These are phyloP conservation scores for Thuja plicata DNA, from an alignment of 83 land plant species.

Conservation along the genomic window DNA sequence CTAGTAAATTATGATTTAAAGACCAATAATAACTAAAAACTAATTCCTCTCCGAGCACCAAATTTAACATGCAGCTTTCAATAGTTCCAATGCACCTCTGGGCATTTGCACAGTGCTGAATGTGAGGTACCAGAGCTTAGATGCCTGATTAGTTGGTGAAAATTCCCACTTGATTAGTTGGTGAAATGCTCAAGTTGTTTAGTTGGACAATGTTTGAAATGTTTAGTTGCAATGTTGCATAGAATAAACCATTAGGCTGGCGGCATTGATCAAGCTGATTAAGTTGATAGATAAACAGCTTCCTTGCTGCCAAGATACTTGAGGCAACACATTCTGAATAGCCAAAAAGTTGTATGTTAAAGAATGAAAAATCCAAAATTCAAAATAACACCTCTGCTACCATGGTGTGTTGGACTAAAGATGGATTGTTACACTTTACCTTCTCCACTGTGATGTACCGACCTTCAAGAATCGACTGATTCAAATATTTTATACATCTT, in stretches of 20 bases:
- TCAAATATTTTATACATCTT: slow-evolving; percentile 86
- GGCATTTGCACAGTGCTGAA: slow-evolving; percentile 27
- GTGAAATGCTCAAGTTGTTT: slow-evolving; percentile 60
- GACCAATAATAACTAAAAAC: slow-evolving; percentile 7
- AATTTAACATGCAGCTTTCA: slow-evolving; percentile 14
- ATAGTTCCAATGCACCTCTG: slow-evolving; percentile 9
- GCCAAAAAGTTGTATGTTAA: slow-evolving; percentile 62
- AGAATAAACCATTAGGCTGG: slow-evolving; percentile 52
- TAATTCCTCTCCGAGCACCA: not conserved
- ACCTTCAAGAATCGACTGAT: slow-evolving; percentile 89
- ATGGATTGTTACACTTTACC: slow-evolving; percentile 42
- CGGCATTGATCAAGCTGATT: slow-evolving; percentile 35
- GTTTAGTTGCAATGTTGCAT: slow-evolving; percentile 64
- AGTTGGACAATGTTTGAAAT: slow-evolving; percentile 58
- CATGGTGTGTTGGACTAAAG: slow-evolving; percentile 1
- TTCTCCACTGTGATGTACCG: slow-evolving; percentile 91
- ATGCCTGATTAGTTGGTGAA: slow-evolving; percentile 50
- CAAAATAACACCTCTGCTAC: not conserved
- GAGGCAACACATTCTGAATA: slow-evolving; percentile 48
- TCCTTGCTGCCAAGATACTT: slow-evolving; percentile 77
- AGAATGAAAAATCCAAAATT: slow-evolving; percentile 18
- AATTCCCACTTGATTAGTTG: slow-evolving; percentile 73
- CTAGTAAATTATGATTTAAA: slow-evolving; percentile 7
- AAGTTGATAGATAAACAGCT: slow-evolving; percentile 55
- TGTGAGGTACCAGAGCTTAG: slow-evolving; percentile 54